These are phyloP conservation scores for Pseudogymnoascus sp. DNA, from an alignment of 2,329 filamentous ascomycete genomes.

Conservation along the genomic window DNA sequence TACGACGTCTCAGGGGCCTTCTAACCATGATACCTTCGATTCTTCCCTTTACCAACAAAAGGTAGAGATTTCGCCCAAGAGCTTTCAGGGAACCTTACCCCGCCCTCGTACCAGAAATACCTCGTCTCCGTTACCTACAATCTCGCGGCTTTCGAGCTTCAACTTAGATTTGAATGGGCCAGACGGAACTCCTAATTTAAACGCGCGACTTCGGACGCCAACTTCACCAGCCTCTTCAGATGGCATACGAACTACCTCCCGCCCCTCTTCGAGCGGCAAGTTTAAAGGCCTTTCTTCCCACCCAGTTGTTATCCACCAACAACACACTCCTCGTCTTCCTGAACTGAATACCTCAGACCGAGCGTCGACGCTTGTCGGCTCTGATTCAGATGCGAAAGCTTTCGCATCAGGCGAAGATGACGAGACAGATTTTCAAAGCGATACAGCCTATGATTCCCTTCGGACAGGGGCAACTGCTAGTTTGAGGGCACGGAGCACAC, in stretches of 20 bases:
- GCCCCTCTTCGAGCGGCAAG: slow-evolving; percentile 35
- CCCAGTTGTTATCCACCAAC: slow-evolving; percentile 14
- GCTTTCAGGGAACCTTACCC: slow-evolving; percentile 19
- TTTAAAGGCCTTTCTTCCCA: slow-evolving; percentile 29
- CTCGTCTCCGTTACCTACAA: slow-evolving; percentile 48
- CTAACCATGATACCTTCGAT: slow-evolving; percentile 19
- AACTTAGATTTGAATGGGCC: slow-evolving; percentile 44
- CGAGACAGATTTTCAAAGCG: slow-evolving; percentile 70
- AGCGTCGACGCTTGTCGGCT: slow-evolving; percentile 58
- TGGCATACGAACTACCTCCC: slow-evolving; percentile 27
- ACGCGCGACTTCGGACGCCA: slow-evolving; percentile 20
- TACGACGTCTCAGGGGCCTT: slow-evolving; percentile 19
- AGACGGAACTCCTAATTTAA: slow-evolving; percentile 35
- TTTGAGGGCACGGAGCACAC: slow-evolving; percentile 57
- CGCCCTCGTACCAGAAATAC: slow-evolving; percentile 31
- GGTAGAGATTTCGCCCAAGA: slow-evolving; percentile 16
- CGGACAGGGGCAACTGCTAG: slow-evolving; percentile 62
- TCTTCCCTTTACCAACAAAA: slow-evolving; percentile 19
- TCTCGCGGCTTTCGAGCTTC: slow-evolving; percentile 46
- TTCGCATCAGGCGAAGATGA: slow-evolving; percentile 65
- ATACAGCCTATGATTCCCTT: slow-evolving; percentile 68
- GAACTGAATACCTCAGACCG: slow-evolving; percentile 26
- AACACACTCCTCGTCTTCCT: slow-evolving; percentile 18
- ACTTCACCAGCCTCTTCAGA: slow-evolving; percentile 25
- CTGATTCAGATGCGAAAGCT: slow-evolving; percentile 58